Evolutionary conservation across 805 yeast genomes (phyloP), one percentile per base, ranked within the genome.

Genomic region (Saccharomycopsis malanga): DNA sequence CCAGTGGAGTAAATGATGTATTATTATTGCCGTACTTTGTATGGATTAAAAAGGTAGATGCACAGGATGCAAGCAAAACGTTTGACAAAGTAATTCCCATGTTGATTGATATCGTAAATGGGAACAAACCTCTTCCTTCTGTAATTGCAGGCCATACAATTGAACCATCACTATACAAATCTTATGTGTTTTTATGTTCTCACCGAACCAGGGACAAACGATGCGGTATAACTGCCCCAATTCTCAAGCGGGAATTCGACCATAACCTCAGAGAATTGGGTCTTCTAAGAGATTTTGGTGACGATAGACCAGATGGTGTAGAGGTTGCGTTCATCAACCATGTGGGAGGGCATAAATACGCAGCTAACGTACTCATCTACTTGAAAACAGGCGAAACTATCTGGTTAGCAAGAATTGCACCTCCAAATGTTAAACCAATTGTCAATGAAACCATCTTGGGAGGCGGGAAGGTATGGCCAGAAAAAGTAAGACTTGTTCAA

Each of bases 291-390:
- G 97, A 91, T 62, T 61, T 67, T 25, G 82, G 84, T 10, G 97
- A 89, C 61, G 72, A 70, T 42, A 72, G 88, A 46, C 79, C 85
- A 0, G 80, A 72, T 27, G 98, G 97, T 4, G 86, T 83, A 1
- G 67, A 69, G 4, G 87, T 88, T 2, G 69, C 74, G 1, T 88
- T 62, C 56, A 74, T 84, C 25, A 88, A 86, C 58, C 98, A 91
- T 62, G 84, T 91, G 23, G 98, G 98, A 4, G 98, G 98, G 4
- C 98, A 91, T 65, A 93, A 93, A 63, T 93, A 71, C 64, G 87
- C 93, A 1, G 97, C 97, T 2, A 91, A 91, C 61, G 84, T 87
- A 2, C 72, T 87, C 44, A 76, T 91, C 14, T 88, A 87, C 60
- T 66, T 79, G 54, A 79, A 73, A 53, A 66, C 76, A 9, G 94